Evolutionary conservation across 148 eudicot genomes (phyloP).

Genomic region (Rhododendron ovatum): DNA sequence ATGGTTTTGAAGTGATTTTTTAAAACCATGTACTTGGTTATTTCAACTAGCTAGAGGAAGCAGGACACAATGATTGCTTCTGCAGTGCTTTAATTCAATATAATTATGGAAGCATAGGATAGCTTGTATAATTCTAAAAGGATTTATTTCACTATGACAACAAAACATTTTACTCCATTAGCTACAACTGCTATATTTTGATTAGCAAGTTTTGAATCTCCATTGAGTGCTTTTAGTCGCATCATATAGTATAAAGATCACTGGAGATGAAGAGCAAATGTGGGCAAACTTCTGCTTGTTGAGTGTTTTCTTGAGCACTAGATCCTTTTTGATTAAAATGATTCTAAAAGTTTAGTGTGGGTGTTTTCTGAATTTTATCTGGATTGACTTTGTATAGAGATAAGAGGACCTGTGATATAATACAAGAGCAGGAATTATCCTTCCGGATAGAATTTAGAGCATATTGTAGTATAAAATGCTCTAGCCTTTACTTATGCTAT

Average conservation of each 20-base stretch:
- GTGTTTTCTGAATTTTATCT: background rate
- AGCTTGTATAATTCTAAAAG: background rate
- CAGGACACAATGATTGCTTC: background rate
- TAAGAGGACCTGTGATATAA: background rate
- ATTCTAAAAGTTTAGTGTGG: background rate
- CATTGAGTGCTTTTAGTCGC: background rate
- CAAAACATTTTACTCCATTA: background rate
- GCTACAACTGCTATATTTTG: background rate
- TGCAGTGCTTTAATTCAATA: background rate
- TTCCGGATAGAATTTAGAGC: background rate
- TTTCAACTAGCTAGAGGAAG: background rate
- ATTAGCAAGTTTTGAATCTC: background rate
- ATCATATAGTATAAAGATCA: background rate
- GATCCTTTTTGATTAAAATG: background rate
- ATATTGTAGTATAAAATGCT: background rate
- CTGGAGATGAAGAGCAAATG: background rate
- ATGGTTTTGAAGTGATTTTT: background rate
- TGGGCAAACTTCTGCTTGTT: background rate
- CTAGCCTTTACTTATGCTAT: background rate
- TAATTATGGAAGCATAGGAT: background rate
- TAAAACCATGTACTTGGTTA: background rate
- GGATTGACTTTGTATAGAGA: background rate
- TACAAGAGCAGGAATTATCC: background rate
- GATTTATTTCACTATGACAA: background rate
- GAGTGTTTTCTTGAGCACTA: background rate